Percentiles rank a stretch among this genome's conserved stretches.
Evolutionary conservation across 163 green algal genomes (phyloP).

Genomic region (Coccomyxa subellipsoidea): DNA sequence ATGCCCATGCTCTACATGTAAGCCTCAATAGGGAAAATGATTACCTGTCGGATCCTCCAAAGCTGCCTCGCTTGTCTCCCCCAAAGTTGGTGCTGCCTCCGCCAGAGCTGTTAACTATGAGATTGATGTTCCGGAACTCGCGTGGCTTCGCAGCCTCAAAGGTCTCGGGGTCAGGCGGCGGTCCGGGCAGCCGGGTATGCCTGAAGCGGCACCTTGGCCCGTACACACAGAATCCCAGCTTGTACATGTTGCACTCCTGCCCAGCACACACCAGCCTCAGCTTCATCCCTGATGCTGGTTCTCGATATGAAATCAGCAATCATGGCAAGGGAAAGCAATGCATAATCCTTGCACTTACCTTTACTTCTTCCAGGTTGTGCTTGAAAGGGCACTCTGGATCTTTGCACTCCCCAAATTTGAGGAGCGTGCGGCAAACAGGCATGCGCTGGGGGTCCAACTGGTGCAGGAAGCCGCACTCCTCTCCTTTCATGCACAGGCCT

Average conservation of each 20-base stretch:
- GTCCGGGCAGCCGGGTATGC: slow-evolving; percentile 76
- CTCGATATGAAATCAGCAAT: too few relatives aligned
- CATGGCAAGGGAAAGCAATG: too few relatives aligned
- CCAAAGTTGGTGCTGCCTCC: not conserved
- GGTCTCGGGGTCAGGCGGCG: slow-evolving; percentile 61
- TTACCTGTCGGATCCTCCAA: not conserved
- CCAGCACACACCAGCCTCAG: not conserved
- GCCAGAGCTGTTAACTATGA: not conserved
- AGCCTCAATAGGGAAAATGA: not conserved
- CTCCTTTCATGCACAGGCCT: slow-evolving; percentile 96
- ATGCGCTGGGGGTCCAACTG: slow-evolving; percentile 81
- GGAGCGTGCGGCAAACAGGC: slow-evolving; percentile 82
- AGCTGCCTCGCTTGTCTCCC: not conserved
- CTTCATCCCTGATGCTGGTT: not conserved
- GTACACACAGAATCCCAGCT: slow-evolving; percentile 97
- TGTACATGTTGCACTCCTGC: slow-evolving; percentile 97
- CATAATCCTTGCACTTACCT: too few relatives aligned
- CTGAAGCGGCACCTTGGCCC: slow-evolving; percentile 90
- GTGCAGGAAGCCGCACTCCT: slow-evolving; percentile 95
- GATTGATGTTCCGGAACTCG: slow-evolving; percentile 28
- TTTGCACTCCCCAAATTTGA: slow-evolving; percentile 73
- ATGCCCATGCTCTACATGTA: too few relatives aligned
- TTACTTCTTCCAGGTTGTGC: slow-evolving; percentile 93
- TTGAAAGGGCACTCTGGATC: slow-evolving; percentile 97
- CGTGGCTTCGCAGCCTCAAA: slow-evolving; percentile 81